Base-by-base conservation (phyloP, 2,329 filamentous ascomycete species). In the Paecilomyces sp. region DNA sequence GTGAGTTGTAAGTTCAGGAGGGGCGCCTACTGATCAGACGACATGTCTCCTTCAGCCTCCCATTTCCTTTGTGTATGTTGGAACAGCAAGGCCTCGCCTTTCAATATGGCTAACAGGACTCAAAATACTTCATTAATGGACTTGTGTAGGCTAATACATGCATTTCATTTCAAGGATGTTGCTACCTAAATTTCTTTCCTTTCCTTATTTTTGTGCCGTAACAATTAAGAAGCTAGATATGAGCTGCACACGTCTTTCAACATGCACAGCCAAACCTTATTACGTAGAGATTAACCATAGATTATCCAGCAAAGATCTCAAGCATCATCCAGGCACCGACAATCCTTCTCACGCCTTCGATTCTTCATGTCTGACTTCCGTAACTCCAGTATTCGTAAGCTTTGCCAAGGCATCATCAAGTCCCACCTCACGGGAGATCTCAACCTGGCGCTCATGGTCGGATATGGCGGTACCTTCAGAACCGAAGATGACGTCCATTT, bases 351-450 rank as follows among this genome's bases (percentile, higher is more conserved):
- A 53, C 13, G 51, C 51, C 24, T 53, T 53, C 11, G 11, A 15
- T 24, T 53, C 51, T 12, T 53, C 28, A 30, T 53, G 51, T 28
- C 57, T 51, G 24, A 60, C 22, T 25, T 56, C 54, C 24, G 22
- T 30, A n/a, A 53, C 25, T 3, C 33, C 11, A 33, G 53, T 11
- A n/a, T 18, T 50, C 3, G 54, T 47, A 9, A 64, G 28, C 25
- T 58, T 57, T 15, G 54, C 63, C n/a, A 63, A 55, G 13, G 61
- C 61, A 55, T 58, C 60, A 56, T 78, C 75, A 56, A 89, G 76
- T 0, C 88, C 88, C 61, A 90, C 86, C 68, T 90, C 88, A 11
- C 76, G 74, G 68, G 88, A 87, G 66, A 91, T 89, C 71, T 88
- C 85, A 8, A 80, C 81, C 85, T 89, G 89, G 30, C 87, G 81